These are phyloP conservation scores for Escovopsis sp. DNA, from an alignment of 2,329 filamentous ascomycete genomes.

Conservation along the genomic window DNA sequence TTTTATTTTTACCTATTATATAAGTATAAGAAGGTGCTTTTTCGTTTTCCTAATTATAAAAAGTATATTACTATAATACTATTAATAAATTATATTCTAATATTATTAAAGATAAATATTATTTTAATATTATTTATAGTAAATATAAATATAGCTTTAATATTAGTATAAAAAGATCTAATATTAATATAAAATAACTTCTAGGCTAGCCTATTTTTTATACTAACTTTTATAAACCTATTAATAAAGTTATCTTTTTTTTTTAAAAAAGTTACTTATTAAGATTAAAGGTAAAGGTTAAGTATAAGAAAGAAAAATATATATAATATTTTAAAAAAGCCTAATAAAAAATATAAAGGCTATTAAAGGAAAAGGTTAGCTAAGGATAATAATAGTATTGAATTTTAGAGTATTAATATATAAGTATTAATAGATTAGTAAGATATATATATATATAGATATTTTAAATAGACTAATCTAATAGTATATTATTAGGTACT, in stretches of 20 bases:
- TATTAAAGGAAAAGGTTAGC: too few species aligned
- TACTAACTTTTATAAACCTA: background rate
- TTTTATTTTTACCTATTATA: too few species aligned
- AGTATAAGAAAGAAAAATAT: too few species aligned
- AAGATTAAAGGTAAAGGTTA: too few species aligned
- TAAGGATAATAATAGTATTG: background rate
- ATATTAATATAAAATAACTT: background rate
- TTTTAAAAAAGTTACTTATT: background rate
- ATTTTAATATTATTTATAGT: too few species aligned
- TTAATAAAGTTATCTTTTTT: background rate
- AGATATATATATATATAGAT: background rate
- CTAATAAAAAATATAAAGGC: too few species aligned
- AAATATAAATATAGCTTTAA: background rate
- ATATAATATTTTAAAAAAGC: too few species aligned
- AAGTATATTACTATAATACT: too few species aligned
- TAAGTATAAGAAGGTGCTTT: too few species aligned
- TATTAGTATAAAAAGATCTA: background rate
- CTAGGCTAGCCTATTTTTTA: background rate
- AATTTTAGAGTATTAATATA: background rate
- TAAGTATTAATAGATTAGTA: background rate
- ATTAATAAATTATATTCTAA: too few species aligned
- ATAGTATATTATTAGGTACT: background rate
- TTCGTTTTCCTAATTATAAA: too few species aligned
- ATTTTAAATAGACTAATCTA: conserved; percentile 1
- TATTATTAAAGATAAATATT: too few species aligned